Evolutionary conservation across 1,284 basidiomycete genomes (phyloP).

Genomic region (Trichosporon sp.): DNA sequence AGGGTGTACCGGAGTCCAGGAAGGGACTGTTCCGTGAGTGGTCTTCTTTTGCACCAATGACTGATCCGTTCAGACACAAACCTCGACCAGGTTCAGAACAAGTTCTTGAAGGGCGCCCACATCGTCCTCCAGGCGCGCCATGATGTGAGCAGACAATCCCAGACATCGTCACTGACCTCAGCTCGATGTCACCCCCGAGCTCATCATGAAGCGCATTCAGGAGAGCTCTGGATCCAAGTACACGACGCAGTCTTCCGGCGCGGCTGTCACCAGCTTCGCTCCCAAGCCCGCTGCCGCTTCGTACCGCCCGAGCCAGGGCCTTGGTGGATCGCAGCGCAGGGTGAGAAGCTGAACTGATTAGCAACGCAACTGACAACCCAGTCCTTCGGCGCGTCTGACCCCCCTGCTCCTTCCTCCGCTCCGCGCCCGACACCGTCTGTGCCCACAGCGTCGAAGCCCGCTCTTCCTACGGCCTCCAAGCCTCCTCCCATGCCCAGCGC

Average conservation of each 20-base stretch:
- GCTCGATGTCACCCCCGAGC: conserved; percentile 70
- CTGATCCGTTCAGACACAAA: conserved; percentile 57
- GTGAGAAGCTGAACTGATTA: conserved; percentile 13
- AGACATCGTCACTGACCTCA: conserved; percentile 34
- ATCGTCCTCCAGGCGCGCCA: conserved; percentile 87
- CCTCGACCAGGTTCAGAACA: conserved; percentile 66
- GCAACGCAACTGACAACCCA: neutral
- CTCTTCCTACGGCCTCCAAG: neutral
- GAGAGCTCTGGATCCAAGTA: conserved; percentile 92
- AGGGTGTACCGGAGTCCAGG: conserved; percentile 85
- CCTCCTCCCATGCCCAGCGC: conserved; percentile 43
- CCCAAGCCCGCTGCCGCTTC: conserved; percentile 33
- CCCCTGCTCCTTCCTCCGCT: conserved; percentile 23
- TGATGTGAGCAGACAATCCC: conserved; percentile 57
- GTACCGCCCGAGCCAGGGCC: conserved; percentile 41
- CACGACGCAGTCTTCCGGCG: conserved; percentile 26
- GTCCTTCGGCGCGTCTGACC: conserved; percentile 20
- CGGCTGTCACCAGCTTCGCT: conserved; percentile 12
- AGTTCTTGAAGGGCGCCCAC: conserved; percentile 77
- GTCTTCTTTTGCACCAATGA: neutral
- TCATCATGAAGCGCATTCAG: conserved; percentile 81
- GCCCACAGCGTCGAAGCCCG: conserved; percentile 15
- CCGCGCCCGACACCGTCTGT: conserved; percentile 15
- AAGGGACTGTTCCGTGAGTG: conserved; percentile 81
- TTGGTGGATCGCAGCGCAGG: conserved; percentile 42